Base-by-base conservation (phyloP, 2,329 filamentous ascomycete genomes). In the Monilinia fructigena region DNA sequence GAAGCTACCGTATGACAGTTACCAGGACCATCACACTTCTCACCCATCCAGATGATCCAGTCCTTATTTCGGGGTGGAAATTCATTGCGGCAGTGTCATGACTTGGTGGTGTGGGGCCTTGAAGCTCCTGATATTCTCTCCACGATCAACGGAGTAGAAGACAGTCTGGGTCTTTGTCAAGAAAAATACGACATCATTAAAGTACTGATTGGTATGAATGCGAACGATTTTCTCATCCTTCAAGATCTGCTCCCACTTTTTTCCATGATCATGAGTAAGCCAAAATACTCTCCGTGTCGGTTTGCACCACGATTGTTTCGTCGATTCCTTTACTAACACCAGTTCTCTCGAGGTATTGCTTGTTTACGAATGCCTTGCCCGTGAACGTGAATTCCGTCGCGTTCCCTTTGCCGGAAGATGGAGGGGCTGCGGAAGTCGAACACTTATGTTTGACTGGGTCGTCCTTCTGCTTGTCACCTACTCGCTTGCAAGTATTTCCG, bases 41-140 rank as follows among this genome's bases (percentile, higher is more conserved):
- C 80, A 50, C 93, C 94, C 59, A 90, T 86, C 93, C 93, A 98
- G 68, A 99, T 90, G 54, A 98, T 82, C 92, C 93, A 97, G 74
- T 97, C 90, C 75, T 89, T 90, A 73, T 90, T 86, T 71, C 89
- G 86, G 1, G 90, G 74, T 99, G 95, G 80, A 99, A 99, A 47
- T 83, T 82, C 72, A 91, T 77, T 53, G 86, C 83, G 5, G 81
- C 72, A 7, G 74, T 74, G 4, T 75, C 70, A 1, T 71, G 68
- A 56, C 80, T 71, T 71, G 77, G 78, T 70, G 84, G 53, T 85
- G 81, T 1, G 89, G 90, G 3, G 89, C 86, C 67, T 91, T 78
- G 77, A 97, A 96, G 59, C 81, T 82, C 75, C 91, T 85, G 72
- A 95, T 90, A 70, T 82, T 88, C 52, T 87, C 81, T 23, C 91